phyloP scores from a whole-genome alignment of 331 rosid species.

The Malus hybrid region DNA sequence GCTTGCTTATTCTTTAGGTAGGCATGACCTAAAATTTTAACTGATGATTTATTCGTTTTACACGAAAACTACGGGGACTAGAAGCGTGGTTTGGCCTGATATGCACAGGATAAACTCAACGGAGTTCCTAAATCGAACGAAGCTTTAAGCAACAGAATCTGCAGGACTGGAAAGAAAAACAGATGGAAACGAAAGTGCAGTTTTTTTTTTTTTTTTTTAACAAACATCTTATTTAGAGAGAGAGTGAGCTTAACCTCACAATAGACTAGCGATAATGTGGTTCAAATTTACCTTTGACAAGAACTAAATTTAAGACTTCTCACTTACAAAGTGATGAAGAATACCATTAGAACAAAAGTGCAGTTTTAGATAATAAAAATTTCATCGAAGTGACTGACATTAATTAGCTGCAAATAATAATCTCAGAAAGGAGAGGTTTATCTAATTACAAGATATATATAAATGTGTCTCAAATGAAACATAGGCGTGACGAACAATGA shows the following conservation, averaged over 20 bases:
- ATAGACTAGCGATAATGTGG: too few relatives aligned
- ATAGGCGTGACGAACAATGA: slow-evolving; percentile 20
- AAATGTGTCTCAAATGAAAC: slow-evolving; percentile 40
- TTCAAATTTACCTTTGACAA: too few relatives aligned
- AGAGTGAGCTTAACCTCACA: too few relatives aligned
- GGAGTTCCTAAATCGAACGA: not conserved
- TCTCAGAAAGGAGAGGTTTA: slow-evolving; percentile 26
- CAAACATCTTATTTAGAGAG: too few relatives aligned
- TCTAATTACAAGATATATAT: slow-evolving; percentile 37
- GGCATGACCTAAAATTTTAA: not conserved
- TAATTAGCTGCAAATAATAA: slow-evolving; percentile 26
- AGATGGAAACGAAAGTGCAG: slow-evolving; percentile 14
- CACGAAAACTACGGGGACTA: too few relatives aligned
- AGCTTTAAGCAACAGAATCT: not conserved
- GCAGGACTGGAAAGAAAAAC: not conserved
- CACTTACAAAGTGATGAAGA: too few relatives aligned
- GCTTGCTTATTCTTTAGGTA: not conserved
- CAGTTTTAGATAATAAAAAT: not conserved
- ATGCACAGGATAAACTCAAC: too few relatives aligned
- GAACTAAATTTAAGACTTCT: too few relatives aligned
- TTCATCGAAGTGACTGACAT: slow-evolving; percentile 10
- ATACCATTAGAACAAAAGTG: not conserved
- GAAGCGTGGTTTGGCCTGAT: too few relatives aligned
- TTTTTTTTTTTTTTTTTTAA: not conserved
- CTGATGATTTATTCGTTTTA: too few relatives aligned